Evolutionary conservation across 345 rosid genomes (phyloP).

Genomic region (Capsella bursapastoris): DNA sequence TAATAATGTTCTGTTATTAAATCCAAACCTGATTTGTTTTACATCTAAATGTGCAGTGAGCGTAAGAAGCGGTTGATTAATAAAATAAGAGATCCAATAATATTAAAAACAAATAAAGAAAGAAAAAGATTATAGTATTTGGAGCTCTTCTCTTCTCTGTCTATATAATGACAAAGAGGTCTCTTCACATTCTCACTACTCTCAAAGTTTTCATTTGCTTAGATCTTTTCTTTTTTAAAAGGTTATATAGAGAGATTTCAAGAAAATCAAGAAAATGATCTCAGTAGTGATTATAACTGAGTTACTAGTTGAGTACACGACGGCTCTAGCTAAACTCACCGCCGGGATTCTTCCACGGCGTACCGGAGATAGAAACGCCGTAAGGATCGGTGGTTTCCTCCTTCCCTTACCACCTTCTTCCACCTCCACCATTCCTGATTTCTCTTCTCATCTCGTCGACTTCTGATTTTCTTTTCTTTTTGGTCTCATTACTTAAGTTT

Average conservation of each 20-base stretch:
- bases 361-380: constrained; percentile 27
- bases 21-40: background rate
- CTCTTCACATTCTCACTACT: constrained; percentile 32
- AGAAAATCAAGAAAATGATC: constrained; percentile 47
- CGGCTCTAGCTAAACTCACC: constrained; percentile 54
- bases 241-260: background rate
- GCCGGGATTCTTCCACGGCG: constrained; percentile 47
- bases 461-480: constrained; percentile 20
- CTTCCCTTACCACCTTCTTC: constrained; percentile 33
- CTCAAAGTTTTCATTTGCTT: constrained; percentile 5
- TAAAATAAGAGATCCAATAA: background rate
- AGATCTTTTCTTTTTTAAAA: background rate
- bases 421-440: constrained; percentile 33
- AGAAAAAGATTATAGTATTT: background rate
- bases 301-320: constrained; percentile 59
- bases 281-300: constrained; percentile 54
- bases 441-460: constrained; percentile 46
- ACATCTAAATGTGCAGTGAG: constrained; percentile 9
- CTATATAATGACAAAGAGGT: constrained; percentile 28
- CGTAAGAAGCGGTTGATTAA: constrained; percentile 30
- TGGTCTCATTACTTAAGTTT: background rate
- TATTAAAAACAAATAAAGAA: background rate
- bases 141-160: background rate
- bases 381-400: constrained; percentile 36
- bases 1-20: background rate